Evolutionary conservation across 495 filamentous ascomycete genomes (phyloP), one percentile per base, ranked within the genome.

Genomic region (Cercophora newfieldiana): DNA sequence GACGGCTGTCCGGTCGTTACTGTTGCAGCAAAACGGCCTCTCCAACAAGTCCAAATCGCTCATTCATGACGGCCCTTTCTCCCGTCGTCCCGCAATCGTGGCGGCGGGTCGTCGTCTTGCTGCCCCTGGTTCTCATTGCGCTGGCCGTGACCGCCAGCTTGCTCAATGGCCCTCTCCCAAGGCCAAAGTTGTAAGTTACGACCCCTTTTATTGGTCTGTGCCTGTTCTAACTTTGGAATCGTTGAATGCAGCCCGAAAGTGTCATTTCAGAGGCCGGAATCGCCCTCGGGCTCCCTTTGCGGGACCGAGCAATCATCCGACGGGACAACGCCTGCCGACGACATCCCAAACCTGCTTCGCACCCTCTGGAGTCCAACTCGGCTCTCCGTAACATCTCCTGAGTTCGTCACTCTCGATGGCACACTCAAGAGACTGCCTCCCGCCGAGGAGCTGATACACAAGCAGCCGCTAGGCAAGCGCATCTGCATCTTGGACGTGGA

Each of bases 401-500:
- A 16, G 7, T 75, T 74, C 62, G 68, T 65, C 7, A 61, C 72
- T 2, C 49, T 65, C 53, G 72, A 73, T 55, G 72, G 70, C 60
- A 64, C 64, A 47, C 62, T 57, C 22, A 74, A 69, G 37, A 59
- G 65, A 3, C 72, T 76, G 7, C 67, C 73, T 0, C 66, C 71
- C 0, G 30, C 55, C 28, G 8, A 70, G 8, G 31, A 70, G 29
- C 63, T 72, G 16, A 51, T 71, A 59, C 72, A 73, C 53, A 68
- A 49, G 2, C 8, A 72, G 53, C 29, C 73, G 1, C 67, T 82
- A 7, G 74, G 78, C 5, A 69, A 74, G 31, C 68, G 75, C 3
- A 60, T 82, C 55, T 72, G 76, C 60, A 75, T 82, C 60, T 65
- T 82, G 28, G 80, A 80, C 31, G 70, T 78, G 50, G 80, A 82